Evolutionary conservation across 305 asterid genomes (phyloP).

Genomic region (Fraxinus velutina): DNA sequence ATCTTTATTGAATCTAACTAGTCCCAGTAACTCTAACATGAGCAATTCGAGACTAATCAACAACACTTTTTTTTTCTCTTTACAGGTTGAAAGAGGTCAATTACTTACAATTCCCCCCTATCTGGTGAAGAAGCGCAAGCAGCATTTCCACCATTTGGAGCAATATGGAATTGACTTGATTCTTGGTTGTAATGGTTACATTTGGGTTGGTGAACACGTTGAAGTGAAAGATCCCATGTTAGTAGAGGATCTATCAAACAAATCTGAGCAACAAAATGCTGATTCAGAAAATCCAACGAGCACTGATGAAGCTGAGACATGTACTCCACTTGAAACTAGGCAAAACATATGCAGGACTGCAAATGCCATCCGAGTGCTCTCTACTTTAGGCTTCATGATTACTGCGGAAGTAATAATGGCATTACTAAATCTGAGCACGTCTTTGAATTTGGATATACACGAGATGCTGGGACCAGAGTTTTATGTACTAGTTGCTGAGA

Average conservation of each 20-base stretch:
- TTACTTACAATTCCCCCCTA: slow-evolving; percentile 69
- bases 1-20: not conserved
- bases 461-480: slow-evolving; percentile 94
- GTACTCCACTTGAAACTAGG: slow-evolving; percentile 59
- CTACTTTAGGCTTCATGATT: slow-evolving; percentile 68
- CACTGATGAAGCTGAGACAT: slow-evolving; percentile 36
- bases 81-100: slow-evolving; percentile 86
- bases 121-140: slow-evolving; percentile 85
- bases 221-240: slow-evolving; percentile 64
- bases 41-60: not conserved
- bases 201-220: slow-evolving; percentile 92
- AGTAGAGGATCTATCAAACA: slow-evolving; percentile 43
- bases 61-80: not conserved
- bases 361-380: slow-evolving; percentile 70
- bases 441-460: slow-evolving; percentile 55
- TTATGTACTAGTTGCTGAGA: slow-evolving; percentile 76
- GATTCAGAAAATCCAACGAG: slow-evolving; percentile 24
- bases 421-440: slow-evolving; percentile 46
- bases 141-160: slow-evolving; percentile 82
- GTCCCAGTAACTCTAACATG: not conserved
- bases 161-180: slow-evolving; percentile 76
- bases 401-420: slow-evolving; percentile 54
- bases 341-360: slow-evolving; percentile 73
- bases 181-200: slow-evolving; percentile 83
- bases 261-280: slow-evolving; percentile 40